Base-by-base conservation (phyloP, 2,329 filamentous ascomycete genomes). In the Raffaelea ambrosiae region DNA sequence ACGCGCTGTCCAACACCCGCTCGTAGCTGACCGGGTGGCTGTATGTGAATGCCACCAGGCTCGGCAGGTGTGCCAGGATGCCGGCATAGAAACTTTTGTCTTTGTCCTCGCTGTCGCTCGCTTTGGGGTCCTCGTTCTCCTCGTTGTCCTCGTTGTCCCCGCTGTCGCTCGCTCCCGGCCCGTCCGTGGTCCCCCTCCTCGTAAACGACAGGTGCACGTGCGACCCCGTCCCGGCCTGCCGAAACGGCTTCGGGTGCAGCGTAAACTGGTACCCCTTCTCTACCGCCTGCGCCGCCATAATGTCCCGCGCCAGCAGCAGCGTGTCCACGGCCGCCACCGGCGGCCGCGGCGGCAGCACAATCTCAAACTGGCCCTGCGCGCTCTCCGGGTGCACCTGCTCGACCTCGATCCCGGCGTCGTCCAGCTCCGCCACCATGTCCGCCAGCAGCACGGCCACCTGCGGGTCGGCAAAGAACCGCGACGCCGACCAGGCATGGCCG, bases 311-410 rank as follows among this genome's bases (percentile, higher is more conserved):
- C 59, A 84, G 83, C 5, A 90, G 67, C 1, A 94, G 71, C 0
- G 72, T 76, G 60, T 93, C 88, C 23, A 88, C 77, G 0, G 87
- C 85, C 38, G 77, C 66, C 0, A 91, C 63, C 0, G 86, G 80
- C 0, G 77, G 64, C 0, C 72, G 68, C 0, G 81, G 76, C 0
- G 83, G 76, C 0, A 93, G 72, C 2, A 89, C 70, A 48, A 94
- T 77, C 62, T 91, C 86, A 62, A 86, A 93, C 60, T 93, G 87
- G 1, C 86, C 85, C 0, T 76, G 72, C 1, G 83, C 79, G 39
- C 77, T 80, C 61, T 93, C 87, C 0, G 87, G 71, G 55, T 94
- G 88, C 57, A 88, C 76, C 63, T 87, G 79, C 52, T 88, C 79
- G 9, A 89, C 66, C 23, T 77, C 65, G 44, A 93, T 84, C 26